These are phyloP conservation scores for Tephrocybe sp. DNA, from an alignment of 768 basidiomycete species.

Conservation along the genomic window DNA sequence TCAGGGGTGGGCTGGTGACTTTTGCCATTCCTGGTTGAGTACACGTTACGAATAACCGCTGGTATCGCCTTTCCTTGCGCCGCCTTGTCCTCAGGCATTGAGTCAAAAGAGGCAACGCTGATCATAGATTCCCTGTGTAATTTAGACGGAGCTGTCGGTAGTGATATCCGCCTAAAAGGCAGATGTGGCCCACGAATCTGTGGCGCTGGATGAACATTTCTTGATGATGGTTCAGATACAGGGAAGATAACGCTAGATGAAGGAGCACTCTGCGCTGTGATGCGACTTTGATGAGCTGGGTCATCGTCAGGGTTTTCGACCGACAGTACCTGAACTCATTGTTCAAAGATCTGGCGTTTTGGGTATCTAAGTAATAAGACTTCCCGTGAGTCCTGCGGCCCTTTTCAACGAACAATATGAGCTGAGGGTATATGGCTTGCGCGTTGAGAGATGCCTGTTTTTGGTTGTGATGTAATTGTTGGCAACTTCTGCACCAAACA, in stretches of 20 bases:
- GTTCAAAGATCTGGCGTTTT: background rate
- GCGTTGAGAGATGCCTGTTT: background rate
- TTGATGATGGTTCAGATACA: constrained; percentile 19
- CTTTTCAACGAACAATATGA: background rate
- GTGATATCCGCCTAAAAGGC: constrained; percentile 62
- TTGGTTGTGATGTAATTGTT: no score
- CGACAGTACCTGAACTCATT: constrained; percentile 9
- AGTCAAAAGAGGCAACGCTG: constrained; percentile 74
- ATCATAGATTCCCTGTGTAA: constrained; percentile 62
- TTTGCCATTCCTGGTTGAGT: constrained; percentile 27
- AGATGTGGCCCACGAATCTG: constrained; percentile 44
- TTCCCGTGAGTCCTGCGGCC: background rate
- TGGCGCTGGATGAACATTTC: constrained; percentile 24
- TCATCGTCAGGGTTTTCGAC: background rate
- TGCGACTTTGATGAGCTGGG: background rate
- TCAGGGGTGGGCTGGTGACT: constrained; percentile 37
- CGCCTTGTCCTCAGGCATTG: constrained; percentile 53
- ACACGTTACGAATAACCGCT: constrained; percentile 28
- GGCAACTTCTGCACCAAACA: no score
- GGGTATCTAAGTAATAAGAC: background rate
- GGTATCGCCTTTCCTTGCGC: constrained; percentile 24
- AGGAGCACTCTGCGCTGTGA: constrained; percentile 13
- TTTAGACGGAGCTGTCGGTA: constrained; percentile 50
- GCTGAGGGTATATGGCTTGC: no score
- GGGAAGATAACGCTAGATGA: constrained; percentile 27